Base-by-base conservation (phyloP, 2,329 filamentous ascomycete genomes). In the Phaeosphaeriaceae sp. region DNA sequence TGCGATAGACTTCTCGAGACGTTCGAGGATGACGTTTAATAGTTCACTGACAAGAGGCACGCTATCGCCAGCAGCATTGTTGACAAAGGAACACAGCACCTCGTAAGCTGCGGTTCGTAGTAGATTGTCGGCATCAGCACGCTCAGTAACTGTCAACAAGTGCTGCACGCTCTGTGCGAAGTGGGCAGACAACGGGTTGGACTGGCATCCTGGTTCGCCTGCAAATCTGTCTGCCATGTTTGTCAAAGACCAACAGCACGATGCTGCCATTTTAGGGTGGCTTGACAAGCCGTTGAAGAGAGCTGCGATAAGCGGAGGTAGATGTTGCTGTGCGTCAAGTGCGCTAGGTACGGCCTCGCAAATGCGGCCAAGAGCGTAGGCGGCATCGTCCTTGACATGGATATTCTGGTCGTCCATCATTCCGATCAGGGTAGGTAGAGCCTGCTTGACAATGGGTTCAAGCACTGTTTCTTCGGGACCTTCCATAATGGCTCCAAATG, bases 191-290 rank as follows among this genome's bases (percentile, higher is more conserved):
- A 99, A 81, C 35, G 91, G 83, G 77, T 97, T 99, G 40, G 81
- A 81, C 64, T 87, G 80, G 52, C 87, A 88, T 41, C 90, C 90
- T 47, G 87, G 83, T 46, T 97, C 92, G 49, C 92, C 91, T 23
- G 92, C 90, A 72, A 97, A 99, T 54, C 92, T 88, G 72, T 99
- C 94, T 9, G 94, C 93, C 70, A 99, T 79, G 77, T 97, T 99
- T 90, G 99, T 97, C 61, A 99, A 79, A 26, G 94, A 92, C 94
- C 95, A 97, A 79, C 94, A 99, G 85, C 94, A 97, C 23, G 94
- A 99, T 46, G 91, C 87, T 26, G 93, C 94, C 87, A 99, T 99
- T 84, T 96, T 97, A 52, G 92, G 88, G 72, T 89, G 94, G 77
- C 89, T 93, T 51, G 90, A 86, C 51, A 99, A 83, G 42, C 93